Conservation (phyloP, 495 filamentous ascomycete species). For the Podospora conica region DNA sequence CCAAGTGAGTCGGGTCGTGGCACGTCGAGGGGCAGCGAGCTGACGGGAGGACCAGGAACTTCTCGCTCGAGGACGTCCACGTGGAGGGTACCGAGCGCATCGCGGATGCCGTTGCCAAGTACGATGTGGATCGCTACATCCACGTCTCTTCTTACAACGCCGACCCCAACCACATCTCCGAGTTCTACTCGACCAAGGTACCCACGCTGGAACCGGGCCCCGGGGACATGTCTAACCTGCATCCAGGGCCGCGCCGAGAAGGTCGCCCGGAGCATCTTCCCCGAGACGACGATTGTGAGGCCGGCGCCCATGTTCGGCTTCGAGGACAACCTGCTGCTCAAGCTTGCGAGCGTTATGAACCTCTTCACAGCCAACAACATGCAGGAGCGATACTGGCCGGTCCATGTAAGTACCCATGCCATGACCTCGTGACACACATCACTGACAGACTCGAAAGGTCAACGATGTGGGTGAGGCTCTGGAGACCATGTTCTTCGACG, state of each 20-base stretch:
- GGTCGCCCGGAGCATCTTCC: conserved; percentile 83
- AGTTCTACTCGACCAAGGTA: conserved; percentile 89
- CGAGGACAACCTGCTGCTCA: conserved; percentile 87
- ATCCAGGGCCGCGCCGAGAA: conserved; percentile 69
- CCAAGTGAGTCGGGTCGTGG: conserved; percentile 60
- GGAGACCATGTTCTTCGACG: conserved; percentile 81
- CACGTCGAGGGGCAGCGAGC: conserved; percentile 1
- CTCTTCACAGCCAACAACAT: conserved; percentile 86
- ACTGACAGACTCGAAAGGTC: conserved; percentile 41
- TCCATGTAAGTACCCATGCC: conserved; percentile 60
- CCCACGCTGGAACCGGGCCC: neutral
- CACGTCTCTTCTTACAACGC: conserved; percentile 96
- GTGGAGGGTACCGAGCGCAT: conserved; percentile 94
- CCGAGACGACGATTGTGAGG: conserved; percentile 95
- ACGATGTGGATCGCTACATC: conserved; percentile 94
- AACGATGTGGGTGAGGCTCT: conserved; percentile 86
- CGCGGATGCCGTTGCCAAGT: conserved; percentile 92
- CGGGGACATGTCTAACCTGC: conserved; percentile 1
- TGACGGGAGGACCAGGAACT: conserved; percentile 62
- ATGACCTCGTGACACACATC: neutral
- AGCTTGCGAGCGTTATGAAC: conserved; percentile 70
- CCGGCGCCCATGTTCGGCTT: conserved; percentile 91
- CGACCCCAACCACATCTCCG: conserved; percentile 67
- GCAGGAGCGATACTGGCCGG: conserved; percentile 85
- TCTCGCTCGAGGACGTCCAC: conserved; percentile 85